phyloP scores from a whole-genome alignment of 352 stramenopile genomes.

The Phytophthora citrophthora region DNA sequence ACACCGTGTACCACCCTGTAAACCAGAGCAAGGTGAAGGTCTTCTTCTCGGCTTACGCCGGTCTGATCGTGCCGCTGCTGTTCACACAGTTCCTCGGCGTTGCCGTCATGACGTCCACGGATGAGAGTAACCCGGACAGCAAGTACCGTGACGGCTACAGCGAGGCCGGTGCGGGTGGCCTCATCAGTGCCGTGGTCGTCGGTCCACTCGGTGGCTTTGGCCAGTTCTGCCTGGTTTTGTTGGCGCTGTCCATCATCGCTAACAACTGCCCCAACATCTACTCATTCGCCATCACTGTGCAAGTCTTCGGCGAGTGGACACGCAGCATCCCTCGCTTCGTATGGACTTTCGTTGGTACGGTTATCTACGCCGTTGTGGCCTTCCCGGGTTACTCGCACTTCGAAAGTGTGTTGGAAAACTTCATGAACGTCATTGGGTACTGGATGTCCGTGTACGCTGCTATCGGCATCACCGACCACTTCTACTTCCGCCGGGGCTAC shows the following conservation, averaged over 20 bases:
- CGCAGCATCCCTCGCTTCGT: conserved; percentile 41
- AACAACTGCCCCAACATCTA: conserved; percentile 68
- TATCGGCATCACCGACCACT: conserved; percentile 44
- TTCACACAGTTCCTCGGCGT: conserved; percentile 54
- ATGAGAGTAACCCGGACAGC: conserved; percentile 34
- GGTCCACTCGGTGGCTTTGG: conserved; percentile 45
- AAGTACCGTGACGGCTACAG: conserved; percentile 44
- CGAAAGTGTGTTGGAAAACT: conserved; percentile 51
- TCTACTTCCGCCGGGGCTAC: conserved; percentile 54
- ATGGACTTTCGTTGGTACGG: conserved; percentile 43
- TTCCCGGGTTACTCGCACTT: conserved; percentile 51
- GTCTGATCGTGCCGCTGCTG: conserved; percentile 47
- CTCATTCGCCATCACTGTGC: conserved; percentile 51
- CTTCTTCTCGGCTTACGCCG: conserved; percentile 47
- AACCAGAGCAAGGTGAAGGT: conserved; percentile 53
- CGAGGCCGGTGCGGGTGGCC: conserved; percentile 34
- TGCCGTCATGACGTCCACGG: conserved; percentile 47
- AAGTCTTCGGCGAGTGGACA: conserved; percentile 49
- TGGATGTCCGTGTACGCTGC: conserved; percentile 51
- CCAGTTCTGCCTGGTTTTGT: conserved; percentile 48
- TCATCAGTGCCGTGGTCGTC: conserved; percentile 46
- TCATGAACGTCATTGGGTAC: conserved; percentile 65
- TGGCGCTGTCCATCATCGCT: conserved; percentile 57
- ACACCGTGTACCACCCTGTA: conserved; percentile 54
- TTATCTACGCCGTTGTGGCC: conserved; percentile 48